Base-by-base conservation (phyloP, 345 rosid species). In the Ceriops tagal region DNA sequence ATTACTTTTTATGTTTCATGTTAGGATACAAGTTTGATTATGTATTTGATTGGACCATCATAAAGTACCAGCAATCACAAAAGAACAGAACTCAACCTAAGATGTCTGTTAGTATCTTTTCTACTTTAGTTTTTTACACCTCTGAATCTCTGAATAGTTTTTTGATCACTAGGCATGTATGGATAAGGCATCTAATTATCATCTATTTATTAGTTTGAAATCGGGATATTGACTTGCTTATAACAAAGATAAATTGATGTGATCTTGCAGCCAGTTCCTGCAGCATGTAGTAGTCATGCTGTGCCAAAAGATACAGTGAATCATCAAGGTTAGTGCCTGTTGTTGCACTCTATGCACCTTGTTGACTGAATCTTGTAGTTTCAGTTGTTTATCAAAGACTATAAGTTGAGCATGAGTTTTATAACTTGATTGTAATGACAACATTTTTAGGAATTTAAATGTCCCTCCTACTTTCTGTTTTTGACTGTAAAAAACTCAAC, bases 11-110 rank as follows among this genome's bases (percentile, higher is more conserved):
- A 35, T 32, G 30, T 58, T 68, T 37, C 37, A 2, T 78, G 64
- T 64, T 82, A 95, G 99, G 96, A 60, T 95, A 83, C 80, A 87
- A 88, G 67, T 82, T 88, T 68, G 96, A 95, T 80, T 86, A 81
- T 76, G 80, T 90, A 52, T 95, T 88, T 85, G 99, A 95, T 79
- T 95, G 99, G 99, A 90, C 97, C 22, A 86, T 92, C 69, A 85
- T 92, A 49, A 92, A 95, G 92, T 84, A 88, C 79, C 95, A 92
- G 61, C 81, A 77, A 74, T 57, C 74, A 24, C 77, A 69, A 71
- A 92, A 83, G 78, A 68, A 59, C 71, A 86, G 83, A 86, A 75
- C 82, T 76, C 96, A 86, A 75, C 79, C 86, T 75, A 88, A 81
- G 74, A 62, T 71, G 72, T 74, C 89, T 64, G 90, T 86, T 39